phyloP scores from a whole-genome alignment of 192 early-diverging fungal species.

The Entomortierella lignicola region DNA sequence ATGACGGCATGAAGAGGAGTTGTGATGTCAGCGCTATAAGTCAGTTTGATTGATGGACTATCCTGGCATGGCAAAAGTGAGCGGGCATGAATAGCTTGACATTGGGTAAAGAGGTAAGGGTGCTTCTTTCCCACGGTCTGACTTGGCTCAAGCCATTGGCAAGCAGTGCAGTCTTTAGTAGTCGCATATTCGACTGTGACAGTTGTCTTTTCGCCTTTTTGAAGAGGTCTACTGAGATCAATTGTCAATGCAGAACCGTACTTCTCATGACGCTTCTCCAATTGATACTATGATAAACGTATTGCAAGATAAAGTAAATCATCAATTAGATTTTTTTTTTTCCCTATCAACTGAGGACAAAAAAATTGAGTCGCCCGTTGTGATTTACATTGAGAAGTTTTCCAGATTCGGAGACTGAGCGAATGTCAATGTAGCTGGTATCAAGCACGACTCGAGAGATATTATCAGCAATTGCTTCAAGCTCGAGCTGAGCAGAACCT shows the following conservation, averaged over 20 bases:
- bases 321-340: too few species aligned
- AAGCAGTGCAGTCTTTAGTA: constrained; percentile 82
- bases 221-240: constrained; percentile 56
- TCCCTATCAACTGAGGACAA: too few species aligned
- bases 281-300: constrained; percentile 50
- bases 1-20: constrained; percentile 83
- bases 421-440: constrained; percentile 69
- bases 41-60: constrained; percentile 86
- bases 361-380: too few species aligned
- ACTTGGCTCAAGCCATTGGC: constrained; percentile 87
- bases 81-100: constrained; percentile 96
- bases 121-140: constrained; percentile 78
- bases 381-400: constrained; percentile 40
- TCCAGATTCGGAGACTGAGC: constrained; percentile 26
- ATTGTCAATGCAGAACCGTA: constrained; percentile 81
- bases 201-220: constrained; percentile 59
- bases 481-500: constrained; percentile 73
- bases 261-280: constrained; percentile 65
- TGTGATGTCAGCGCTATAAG: constrained; percentile 83
- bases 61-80: constrained; percentile 93
- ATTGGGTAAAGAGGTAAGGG: constrained; percentile 98
- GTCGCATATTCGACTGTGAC: constrained; percentile 82
- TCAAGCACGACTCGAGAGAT: constrained; percentile 76
- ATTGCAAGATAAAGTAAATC: neutral
- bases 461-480: constrained; percentile 63